Conservation (phyloP, 192 early-diverging fungal species). For the Mortierella claussenii region DNA sequence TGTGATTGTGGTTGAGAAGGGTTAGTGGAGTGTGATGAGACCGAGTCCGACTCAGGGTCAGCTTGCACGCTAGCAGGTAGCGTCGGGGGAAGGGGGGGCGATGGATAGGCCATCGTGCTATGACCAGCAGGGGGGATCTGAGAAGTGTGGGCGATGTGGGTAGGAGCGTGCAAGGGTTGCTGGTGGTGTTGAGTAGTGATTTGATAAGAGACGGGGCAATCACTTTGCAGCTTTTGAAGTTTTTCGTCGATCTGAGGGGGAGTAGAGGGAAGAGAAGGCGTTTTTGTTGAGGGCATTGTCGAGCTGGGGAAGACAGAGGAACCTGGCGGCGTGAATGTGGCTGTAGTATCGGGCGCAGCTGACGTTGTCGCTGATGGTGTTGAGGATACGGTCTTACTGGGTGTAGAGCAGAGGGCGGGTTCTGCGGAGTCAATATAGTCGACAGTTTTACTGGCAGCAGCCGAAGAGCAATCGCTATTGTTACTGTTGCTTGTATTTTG, state of each 20-base stretch:
- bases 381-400: too few relatives aligned
- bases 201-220: too few relatives aligned
- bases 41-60: neutral
- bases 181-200: conserved; percentile 10
- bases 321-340: neutral
- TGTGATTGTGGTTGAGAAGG: too few relatives aligned
- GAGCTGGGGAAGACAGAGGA: too few relatives aligned
- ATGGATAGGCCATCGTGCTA: conserved; percentile 6
- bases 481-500: too few relatives aligned
- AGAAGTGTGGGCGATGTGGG: neutral
- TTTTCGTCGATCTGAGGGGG: neutral
- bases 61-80: neutral
- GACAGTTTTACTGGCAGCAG: too few relatives aligned
- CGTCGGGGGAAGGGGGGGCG: conserved; percentile 4
- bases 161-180: neutral
- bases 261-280: neutral
- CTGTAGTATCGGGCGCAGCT: neutral
- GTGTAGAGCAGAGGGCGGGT: too few relatives aligned
- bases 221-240: too few relatives aligned
- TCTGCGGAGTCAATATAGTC: too few relatives aligned
- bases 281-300: conserved; percentile 1
- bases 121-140: neutral
- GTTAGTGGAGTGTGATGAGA: too few relatives aligned
- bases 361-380: too few relatives aligned
- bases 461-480: too few relatives aligned